Base-by-base conservation (phyloP, 2,329 filamentous ascomycete species). In the Phaeoacremonium minimum region DNA sequence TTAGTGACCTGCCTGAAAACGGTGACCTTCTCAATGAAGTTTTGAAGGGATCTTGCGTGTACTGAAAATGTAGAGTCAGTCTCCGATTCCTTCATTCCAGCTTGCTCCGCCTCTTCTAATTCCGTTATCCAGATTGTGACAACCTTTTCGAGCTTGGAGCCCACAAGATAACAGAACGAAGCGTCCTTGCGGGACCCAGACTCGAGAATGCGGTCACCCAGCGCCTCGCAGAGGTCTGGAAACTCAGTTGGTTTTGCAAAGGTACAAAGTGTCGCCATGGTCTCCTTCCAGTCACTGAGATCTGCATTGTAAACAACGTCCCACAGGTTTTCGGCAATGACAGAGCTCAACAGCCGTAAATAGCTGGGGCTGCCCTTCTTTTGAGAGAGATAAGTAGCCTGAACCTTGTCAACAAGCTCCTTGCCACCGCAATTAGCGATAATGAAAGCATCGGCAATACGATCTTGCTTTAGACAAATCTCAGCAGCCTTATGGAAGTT, bases 301-400 rank as follows among this genome's bases (percentile, higher is more conserved):
- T 96, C 87, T 7, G 91, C 93, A 53, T 98, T 98, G 65, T 97
- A 88, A 7, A 97, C 93, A 31, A 97, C 77, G 64, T 98, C 93
- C 93, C 91, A 97, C 2, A 98, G 74, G 54, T 98, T 96, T 71
- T 97, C 97, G 44, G 86, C 83, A 39, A 95, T 90, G 35, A 98
- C 87, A 6, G 91, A 95, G 35, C 87, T 84, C 37, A 98, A 73
- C 7, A 98, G 73, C 30, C 94, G 84, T 38, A 97, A 71, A 55
- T 98, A 98, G 63, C 91, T 97, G 2, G 94, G 91, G 18, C 84
- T 83, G 40, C 83, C 83, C 7, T 78, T 75, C 61, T 90, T 88
- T 52, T 85, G 84, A 39, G 87, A 84, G 45, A 98, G 80, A 57
- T 98, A 98, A 11, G 89, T 82, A 42, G 85, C 76, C 61, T 97